Evolutionary conservation across 192 early-diverging fungal species (phyloP).

Genomic region (Backusella westeae): DNA sequence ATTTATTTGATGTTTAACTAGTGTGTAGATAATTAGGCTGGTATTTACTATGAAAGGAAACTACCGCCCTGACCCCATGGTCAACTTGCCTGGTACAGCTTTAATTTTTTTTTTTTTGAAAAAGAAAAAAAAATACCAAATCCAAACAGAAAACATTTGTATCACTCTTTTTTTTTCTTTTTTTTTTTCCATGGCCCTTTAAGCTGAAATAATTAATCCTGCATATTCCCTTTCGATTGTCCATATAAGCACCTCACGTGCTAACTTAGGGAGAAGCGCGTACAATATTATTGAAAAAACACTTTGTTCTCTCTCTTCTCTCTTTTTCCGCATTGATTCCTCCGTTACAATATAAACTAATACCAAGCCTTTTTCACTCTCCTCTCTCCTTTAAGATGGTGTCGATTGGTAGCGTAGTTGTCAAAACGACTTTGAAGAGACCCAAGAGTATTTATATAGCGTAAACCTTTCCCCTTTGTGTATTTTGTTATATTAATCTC

Average conservation of each 20-base stretch:
- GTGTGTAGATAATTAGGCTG: not conserved
- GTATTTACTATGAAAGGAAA: slow-evolving; percentile 6
- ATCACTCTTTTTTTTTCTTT: not conserved
- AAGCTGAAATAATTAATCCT: not conserved
- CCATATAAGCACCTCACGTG: slow-evolving; percentile 1
- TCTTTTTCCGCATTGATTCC: not conserved
- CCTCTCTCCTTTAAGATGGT: not conserved
- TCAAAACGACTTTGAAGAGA: not conserved
- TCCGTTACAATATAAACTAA: not conserved
- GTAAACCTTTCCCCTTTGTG: not conserved
- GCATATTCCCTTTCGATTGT: not conserved
- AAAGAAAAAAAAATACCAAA: not conserved
- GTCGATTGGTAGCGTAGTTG: not conserved
- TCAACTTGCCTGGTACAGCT: not conserved
- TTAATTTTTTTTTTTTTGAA: not conserved
- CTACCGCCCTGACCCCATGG: not conserved
- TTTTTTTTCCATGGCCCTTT: not conserved
- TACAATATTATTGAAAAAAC: not conserved
- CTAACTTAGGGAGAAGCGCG: not conserved
- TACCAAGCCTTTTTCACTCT: not conserved
- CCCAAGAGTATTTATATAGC: not conserved
- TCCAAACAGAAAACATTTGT: not conserved
- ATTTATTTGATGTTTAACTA: not conserved
- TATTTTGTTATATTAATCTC: not conserved
- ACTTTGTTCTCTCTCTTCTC: not conserved